Percentiles rank a stretch among this genome's conserved stretches.
Evolutionary conservation across 2,329 filamentous ascomycete genomes (phyloP).

Genomic region (Cladophialophora exuberans): DNA sequence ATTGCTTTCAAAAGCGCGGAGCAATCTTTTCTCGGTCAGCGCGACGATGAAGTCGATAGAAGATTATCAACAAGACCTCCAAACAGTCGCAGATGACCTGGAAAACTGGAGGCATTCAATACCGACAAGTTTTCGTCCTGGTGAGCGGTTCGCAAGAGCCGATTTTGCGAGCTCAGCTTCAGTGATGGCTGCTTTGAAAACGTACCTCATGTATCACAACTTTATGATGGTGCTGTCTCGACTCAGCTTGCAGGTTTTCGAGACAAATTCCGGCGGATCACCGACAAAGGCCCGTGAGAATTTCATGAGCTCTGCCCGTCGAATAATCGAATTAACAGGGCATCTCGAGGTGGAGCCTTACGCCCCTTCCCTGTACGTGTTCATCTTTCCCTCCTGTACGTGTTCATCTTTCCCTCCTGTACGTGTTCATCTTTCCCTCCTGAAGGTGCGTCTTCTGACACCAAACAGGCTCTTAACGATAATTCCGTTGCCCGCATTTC

Average conservation of each 20-base stretch:
- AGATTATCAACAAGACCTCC: constrained; percentile 31
- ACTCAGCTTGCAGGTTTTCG: constrained; percentile 36
- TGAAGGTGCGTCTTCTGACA: constrained; percentile 10
- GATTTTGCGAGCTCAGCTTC: constrained; percentile 24
- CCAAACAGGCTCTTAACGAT: constrained; percentile 36
- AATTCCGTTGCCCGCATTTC: constrained; percentile 44
- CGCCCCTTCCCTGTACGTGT: constrained; percentile 40
- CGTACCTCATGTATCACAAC: constrained; percentile 40
- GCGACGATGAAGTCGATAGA: constrained; percentile 33
- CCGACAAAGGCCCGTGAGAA: constrained; percentile 30
- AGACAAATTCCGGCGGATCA: constrained; percentile 17
- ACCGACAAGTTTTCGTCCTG: constrained; percentile 38
- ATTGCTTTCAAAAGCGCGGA: constrained; percentile 40
- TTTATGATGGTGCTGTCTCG: constrained; percentile 40
- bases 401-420: not conserved
- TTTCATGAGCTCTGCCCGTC: constrained; percentile 40
- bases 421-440: not conserved
- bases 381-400: too few species aligned
- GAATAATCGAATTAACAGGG: constrained; percentile 40
- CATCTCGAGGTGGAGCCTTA: constrained; percentile 42
- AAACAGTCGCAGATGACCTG: constrained; percentile 33
- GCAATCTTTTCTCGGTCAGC: constrained; percentile 42
- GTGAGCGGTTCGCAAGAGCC: constrained; percentile 30
- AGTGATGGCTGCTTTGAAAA: constrained; percentile 35
- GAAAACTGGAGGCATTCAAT: constrained; percentile 40